These are phyloP conservation scores for Dissophora ornata DNA, from an alignment of 192 early-diverging fungal genomes.

Conservation along the genomic window DNA sequence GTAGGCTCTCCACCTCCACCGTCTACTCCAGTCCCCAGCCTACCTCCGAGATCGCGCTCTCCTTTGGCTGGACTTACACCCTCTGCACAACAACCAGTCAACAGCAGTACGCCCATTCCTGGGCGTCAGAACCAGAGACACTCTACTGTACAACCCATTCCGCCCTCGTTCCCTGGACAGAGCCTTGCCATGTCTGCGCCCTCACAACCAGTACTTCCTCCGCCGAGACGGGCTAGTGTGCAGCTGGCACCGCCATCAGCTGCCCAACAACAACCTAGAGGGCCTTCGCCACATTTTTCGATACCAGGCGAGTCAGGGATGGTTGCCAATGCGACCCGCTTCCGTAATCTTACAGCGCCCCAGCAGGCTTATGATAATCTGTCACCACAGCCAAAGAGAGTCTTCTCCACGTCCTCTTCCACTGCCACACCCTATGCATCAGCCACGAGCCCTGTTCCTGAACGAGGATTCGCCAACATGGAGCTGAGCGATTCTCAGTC, in stretches of 20 bases:
- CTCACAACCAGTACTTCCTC: conserved; percentile 47
- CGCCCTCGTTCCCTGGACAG: conserved; percentile 28
- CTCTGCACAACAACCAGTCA: conserved; percentile 15
- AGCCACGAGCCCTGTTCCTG: conserved; percentile 34
- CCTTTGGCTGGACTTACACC: conserved; percentile 32
- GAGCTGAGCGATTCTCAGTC: conserved; percentile 50
- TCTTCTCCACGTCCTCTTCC: conserved; percentile 38
- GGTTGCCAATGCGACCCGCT: conserved; percentile 38
- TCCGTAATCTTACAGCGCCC: conserved; percentile 44
- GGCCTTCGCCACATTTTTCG: conserved; percentile 32
- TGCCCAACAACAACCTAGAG: conserved; percentile 29
- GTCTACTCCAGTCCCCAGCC: conserved; percentile 15
- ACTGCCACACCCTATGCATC: conserved; percentile 6
- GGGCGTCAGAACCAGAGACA: conserved; percentile 32
- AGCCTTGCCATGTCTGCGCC: conserved; percentile 31
- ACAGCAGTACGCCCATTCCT: conserved; percentile 17
- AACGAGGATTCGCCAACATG: conserved; percentile 41
- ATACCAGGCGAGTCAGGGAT: conserved; percentile 39
- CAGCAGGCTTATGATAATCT: conserved; percentile 44
- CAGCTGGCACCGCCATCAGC: conserved; percentile 13
- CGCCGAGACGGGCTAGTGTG: conserved; percentile 37
- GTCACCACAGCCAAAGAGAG: conserved; percentile 38
- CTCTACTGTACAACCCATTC: conserved; percentile 23
- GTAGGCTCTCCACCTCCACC: conserved; percentile 42
- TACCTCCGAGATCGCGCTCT: conserved; percentile 45